Conservation (phyloP, 179 eudicot species). For the Gypsophila paniculata region DNA sequence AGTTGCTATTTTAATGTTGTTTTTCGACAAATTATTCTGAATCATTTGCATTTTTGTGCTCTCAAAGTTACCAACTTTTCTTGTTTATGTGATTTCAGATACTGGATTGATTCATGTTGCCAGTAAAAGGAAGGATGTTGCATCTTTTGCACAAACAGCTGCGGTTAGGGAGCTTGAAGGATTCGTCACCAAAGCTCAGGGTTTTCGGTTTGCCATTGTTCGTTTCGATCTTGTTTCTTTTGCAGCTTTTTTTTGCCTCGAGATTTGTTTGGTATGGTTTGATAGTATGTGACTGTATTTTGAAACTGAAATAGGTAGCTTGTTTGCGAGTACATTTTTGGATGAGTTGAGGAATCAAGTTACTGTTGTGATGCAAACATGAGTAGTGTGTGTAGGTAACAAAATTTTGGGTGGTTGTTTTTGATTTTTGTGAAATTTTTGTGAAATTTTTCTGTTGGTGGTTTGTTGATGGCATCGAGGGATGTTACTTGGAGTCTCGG, state of each 20-base stretch:
- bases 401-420: neutral
- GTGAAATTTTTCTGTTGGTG: neutral
- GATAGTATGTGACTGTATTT: conserved; percentile 1
- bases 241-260: neutral
- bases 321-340: neutral
- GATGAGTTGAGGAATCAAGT: neutral
- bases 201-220: conserved; percentile 33
- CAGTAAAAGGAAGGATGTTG: conserved; percentile 14
- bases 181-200: conserved; percentile 29
- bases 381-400: neutral
- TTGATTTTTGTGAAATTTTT: neutral
- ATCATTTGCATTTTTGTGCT: conserved; percentile 8
- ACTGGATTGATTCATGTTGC: conserved; percentile 29
- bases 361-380: neutral
- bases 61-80: neutral
- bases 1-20: neutral
- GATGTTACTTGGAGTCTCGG: no score
- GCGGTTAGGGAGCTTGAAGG: conserved; percentile 35
- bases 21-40: neutral
- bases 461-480: neutral
- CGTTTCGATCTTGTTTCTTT: conserved; percentile 1
- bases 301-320: neutral
- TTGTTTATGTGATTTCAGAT: conserved; percentile 25
- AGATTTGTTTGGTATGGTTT: neutral
- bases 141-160: conserved; percentile 30